phyloP scores from a whole-genome alignment of 352 stramenopile genomes.

The Globisporangium emineosum region DNA sequence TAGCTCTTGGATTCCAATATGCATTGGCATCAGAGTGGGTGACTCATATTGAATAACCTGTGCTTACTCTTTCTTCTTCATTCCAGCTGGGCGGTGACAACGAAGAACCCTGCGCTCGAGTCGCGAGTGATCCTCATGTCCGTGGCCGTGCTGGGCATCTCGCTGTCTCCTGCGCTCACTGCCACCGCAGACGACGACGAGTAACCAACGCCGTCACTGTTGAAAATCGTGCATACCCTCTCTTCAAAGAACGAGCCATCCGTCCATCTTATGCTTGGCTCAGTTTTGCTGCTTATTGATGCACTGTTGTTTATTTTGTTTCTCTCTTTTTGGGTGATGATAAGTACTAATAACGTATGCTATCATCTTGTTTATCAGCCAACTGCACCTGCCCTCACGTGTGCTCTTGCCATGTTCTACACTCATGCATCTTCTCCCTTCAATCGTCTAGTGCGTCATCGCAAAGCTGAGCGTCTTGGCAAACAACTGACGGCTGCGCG shows the following conservation, averaged over 20 bases:
- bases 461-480: constrained; percentile 75
- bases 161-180: constrained; percentile 62
- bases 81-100: constrained; percentile 46
- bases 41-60: background rate
- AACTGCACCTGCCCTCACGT: no score
- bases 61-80: constrained; percentile 1
- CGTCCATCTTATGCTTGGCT: constrained; percentile 22
- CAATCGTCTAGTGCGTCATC: constrained; percentile 11
- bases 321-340: constrained; percentile 6
- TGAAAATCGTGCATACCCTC: constrained; percentile 2
- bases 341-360: constrained; percentile 9
- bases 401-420: background rate
- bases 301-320: constrained; percentile 12
- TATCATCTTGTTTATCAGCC: constrained; percentile 8
- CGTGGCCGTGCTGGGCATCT: constrained; percentile 54
- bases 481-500: constrained; percentile 54
- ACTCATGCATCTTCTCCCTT: constrained; percentile 3
- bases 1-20: no score
- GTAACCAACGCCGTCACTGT: constrained; percentile 2
- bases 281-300: constrained; percentile 26
- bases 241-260: constrained; percentile 7
- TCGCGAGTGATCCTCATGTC: constrained; percentile 79
- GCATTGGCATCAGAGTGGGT: no score
- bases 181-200: constrained; percentile 47
- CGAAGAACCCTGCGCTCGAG: constrained; percentile 45